Conservation (phyloP, 768 basidiomycete species). For the Tephrocybe sp. region DNA sequence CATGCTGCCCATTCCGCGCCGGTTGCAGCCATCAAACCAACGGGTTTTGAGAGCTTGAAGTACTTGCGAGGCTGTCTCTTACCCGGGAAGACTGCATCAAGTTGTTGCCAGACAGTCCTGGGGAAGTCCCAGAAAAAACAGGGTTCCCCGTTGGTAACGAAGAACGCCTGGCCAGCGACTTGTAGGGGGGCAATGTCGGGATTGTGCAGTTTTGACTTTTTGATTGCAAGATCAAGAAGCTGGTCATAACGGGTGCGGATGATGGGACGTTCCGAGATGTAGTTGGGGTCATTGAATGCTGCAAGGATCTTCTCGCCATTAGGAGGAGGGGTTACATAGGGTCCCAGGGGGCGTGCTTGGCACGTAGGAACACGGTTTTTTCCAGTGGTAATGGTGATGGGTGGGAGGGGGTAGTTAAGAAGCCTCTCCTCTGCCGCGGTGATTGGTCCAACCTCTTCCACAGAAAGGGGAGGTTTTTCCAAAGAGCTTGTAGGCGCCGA, state of each 20-base stretch:
- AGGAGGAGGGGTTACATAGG: constrained; percentile 61
- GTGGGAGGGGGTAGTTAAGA: constrained; percentile 51
- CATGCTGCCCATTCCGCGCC: constrained; percentile 72
- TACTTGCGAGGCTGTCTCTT: constrained; percentile 37
- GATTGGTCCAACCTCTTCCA: constrained; percentile 40
- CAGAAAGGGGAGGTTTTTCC: constrained; percentile 32
- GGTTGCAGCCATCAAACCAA: constrained; percentile 72
- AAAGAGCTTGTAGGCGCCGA: constrained; percentile 35
- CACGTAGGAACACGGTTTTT: constrained; percentile 71
- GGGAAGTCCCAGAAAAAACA: constrained; percentile 95
- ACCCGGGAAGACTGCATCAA: constrained; percentile 59
- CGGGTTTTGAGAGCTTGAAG: constrained; percentile 51
- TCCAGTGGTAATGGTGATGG: constrained; percentile 66
- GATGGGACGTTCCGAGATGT: constrained; percentile 48
- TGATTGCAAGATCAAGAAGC: constrained; percentile 58
- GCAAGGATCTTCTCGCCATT: constrained; percentile 56
- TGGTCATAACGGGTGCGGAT: constrained; percentile 82
- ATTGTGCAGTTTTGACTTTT: constrained; percentile 42
- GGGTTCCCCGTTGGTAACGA: constrained; percentile 97
- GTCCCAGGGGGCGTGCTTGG: constrained; percentile 78
- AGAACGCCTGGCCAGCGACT: constrained; percentile 92
- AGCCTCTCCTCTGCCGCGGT: constrained; percentile 39
- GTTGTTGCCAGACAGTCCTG: constrained; percentile 71
- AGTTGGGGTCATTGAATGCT: constrained; percentile 48
- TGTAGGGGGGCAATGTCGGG: constrained; percentile 56